phyloP scores from a whole-genome alignment of 2,329 filamentous ascomycete genomes.

The Furcasterigmium furcatum region DNA sequence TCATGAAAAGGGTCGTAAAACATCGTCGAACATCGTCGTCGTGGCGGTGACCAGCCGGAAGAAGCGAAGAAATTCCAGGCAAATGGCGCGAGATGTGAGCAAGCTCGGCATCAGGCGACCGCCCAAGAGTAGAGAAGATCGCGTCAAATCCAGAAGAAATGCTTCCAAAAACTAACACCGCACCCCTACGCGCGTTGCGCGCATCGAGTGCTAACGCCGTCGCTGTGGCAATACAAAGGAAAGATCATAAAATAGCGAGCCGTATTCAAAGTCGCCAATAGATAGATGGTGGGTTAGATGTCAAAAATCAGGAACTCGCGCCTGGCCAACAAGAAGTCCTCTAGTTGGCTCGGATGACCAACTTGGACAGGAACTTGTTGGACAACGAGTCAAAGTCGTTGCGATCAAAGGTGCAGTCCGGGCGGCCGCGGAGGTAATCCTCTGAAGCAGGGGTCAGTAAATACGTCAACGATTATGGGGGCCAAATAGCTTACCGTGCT shows the following conservation, averaged over 20 bases:
- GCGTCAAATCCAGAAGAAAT: neutral
- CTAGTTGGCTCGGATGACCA: conserved; percentile 92
- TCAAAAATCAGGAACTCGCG: neutral
- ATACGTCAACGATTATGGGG: neutral
- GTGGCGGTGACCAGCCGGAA: conserved; percentile 13
- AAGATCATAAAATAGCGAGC: conserved; percentile 1
- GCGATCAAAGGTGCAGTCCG: conserved; percentile 80
- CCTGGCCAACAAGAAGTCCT: conserved; percentile 9
- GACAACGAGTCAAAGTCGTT: conserved; percentile 92
- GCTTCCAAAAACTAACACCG: neutral
- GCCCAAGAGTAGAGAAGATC: conserved; percentile 9
- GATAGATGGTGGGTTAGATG: neutral
- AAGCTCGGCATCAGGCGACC: too few species aligned
- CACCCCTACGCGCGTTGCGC: conserved; percentile 8
- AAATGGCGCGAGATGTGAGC: neutral
- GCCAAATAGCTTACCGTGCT: conserved; percentile 71
- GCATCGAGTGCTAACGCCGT: conserved; percentile 12
- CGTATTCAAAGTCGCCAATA: neutral
- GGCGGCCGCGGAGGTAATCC: conserved; percentile 77
- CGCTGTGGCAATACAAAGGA: conserved; percentile 15
- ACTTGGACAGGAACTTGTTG: conserved; percentile 95
- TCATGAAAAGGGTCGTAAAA: conserved; percentile 16
- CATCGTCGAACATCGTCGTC: conserved; percentile 13
- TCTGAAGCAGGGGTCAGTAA: conserved; percentile 58
- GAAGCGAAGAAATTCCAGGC: neutral